phyloP scores from a whole-genome alignment of 2,329 filamentous ascomycete species.

The Colletotrichum zoysiae region DNA sequence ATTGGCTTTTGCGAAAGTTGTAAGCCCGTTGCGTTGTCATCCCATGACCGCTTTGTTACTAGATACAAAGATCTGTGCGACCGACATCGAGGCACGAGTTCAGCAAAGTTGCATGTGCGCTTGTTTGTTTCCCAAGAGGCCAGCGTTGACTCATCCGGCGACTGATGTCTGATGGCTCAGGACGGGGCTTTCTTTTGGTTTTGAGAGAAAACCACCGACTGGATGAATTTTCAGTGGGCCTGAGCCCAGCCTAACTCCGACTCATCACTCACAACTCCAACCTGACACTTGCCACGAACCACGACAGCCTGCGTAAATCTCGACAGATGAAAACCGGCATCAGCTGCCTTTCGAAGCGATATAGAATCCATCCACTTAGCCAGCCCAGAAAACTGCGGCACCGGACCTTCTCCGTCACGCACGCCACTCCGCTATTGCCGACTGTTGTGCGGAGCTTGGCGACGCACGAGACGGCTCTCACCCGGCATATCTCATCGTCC shows the following conservation, averaged over 20 bases:
- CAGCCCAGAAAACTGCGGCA: background rate
- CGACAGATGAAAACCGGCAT: slow-evolving; percentile 1
- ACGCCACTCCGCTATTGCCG: background rate
- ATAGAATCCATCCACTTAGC: background rate
- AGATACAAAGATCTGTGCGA: slow-evolving; percentile 9
- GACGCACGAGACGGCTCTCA: background rate
- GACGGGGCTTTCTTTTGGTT: background rate
- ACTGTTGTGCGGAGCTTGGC: background rate
- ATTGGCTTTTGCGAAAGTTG: slow-evolving; percentile 14
- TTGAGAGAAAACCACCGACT: background rate
- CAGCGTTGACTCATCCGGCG: slow-evolving; percentile 12
- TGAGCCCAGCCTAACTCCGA: background rate
- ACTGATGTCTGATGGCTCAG: background rate
- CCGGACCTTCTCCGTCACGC: background rate
- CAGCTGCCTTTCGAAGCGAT: background rate
- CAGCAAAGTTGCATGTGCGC: background rate
- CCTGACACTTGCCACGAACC: background rate
- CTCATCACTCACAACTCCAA: background rate
- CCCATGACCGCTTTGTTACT: background rate
- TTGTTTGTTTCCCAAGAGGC: background rate
- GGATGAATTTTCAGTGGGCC: slow-evolving; percentile 5
- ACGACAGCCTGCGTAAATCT: background rate
- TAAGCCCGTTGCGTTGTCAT: slow-evolving; percentile 3
- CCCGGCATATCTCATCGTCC: background rate
- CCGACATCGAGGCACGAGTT: background rate